Evolutionary conservation across 768 basidiomycete species (phyloP), one percentile per base, ranked within the genome.

Genomic region (Gymnopilus dilepis): DNA sequence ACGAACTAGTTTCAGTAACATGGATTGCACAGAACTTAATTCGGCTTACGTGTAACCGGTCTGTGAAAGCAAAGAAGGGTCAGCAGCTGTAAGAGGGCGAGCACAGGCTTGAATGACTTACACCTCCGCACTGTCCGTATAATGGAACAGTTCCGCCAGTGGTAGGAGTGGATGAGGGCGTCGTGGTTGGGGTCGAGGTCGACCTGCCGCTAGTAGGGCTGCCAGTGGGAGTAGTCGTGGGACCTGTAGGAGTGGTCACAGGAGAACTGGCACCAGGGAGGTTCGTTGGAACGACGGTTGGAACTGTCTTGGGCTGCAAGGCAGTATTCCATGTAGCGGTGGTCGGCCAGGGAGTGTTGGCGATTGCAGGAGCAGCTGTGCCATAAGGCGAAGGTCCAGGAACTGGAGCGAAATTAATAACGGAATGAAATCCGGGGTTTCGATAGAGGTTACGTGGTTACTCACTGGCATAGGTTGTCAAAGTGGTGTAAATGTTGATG

Each of bases 361-460:
- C 83, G 26, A 81, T 73, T 6, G 80, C 55, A 6, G 80, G 73
- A 17, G 76, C 75, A 19, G 79, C 59, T 21, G 73, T 72, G 28
- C 73, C 78, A 66, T 80, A 83, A 0, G 81, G 79, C 15, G 76
- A 69, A 2, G 82, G 82, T 55, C 82, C 82, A 37, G 82, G 82
- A 63, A 84, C 80, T 81, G 51, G 12, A 26, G 26, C 19, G 26
- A n/a, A 21, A 50, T 30, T 9, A 8, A 13, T 26, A 7, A 55
- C 26, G 15, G 19, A 41, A 37, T 26, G 9, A 19, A 62, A 41
- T 40, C 24, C 15, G 17, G 12, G 15, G 9, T 33, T 21, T 37
- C 6, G 37, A 22, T 2, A 15, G 40, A 21, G 11, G 21, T 4
- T 28, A n/a, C n/a, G n/a, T n/a, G 12, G 24, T 3, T 17, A 73